These are phyloP conservation scores for Aphanomyces euteiches DNA, from an alignment of 352 stramenopile species.

Conservation along the genomic window DNA sequence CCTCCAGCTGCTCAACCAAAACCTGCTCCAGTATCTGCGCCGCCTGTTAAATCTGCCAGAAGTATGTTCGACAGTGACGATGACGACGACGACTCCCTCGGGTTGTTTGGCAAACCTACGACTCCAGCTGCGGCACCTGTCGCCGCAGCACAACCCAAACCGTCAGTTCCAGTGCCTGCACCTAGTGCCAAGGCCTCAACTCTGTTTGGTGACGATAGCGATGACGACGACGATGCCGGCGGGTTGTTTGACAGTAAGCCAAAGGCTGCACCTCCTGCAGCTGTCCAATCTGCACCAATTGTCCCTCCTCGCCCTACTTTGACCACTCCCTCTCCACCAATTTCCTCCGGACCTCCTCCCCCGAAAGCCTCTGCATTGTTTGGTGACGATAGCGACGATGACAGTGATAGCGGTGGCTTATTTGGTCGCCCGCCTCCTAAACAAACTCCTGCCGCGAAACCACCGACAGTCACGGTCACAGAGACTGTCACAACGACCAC, in stretches of 20 bases:
- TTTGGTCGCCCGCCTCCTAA: not conserved
- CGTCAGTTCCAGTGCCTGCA: conserved; percentile 9
- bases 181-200: conserved; percentile 32
- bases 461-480: conserved; percentile 17
- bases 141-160: not conserved
- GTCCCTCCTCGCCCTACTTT: not conserved
- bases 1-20: conserved; percentile 31
- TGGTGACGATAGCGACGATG: conserved; percentile 52
- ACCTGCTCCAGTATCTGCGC: conserved; percentile 8
- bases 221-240: conserved; percentile 38
- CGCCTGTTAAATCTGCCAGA: conserved; percentile 22
- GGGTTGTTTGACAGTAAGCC: conserved; percentile 53
- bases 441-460: not conserved
- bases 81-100: conserved; percentile 54
- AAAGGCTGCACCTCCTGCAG: not conserved
- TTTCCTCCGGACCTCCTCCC: no score
- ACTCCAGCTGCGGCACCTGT: conserved; percentile 41
- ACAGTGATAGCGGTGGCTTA: conserved; percentile 31
- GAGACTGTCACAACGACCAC: conserved; percentile 23
- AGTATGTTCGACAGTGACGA: conserved; percentile 35
- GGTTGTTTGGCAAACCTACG: conserved; percentile 54
- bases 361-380: conserved; percentile 16
- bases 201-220: conserved; percentile 45
- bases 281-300: not conserved
- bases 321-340: no score